Base-by-base conservation (phyloP, 495 filamentous ascomycete genomes). In the Aspergillus coremiiformis region DNA sequence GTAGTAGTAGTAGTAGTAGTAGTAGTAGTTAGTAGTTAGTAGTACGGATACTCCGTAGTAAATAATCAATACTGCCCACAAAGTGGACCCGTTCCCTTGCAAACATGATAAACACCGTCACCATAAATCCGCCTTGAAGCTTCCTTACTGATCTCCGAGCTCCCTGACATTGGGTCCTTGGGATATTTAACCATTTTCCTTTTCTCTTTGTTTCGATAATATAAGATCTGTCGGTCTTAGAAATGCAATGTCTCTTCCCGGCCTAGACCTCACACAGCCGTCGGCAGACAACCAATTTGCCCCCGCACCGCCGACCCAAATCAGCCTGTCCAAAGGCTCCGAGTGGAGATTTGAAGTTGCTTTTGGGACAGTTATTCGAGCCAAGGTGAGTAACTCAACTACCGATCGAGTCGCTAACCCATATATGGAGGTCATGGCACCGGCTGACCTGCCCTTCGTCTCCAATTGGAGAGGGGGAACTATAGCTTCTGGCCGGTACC, bases 301-400 rank as follows among this genome's bases (percentile, higher is more conserved):
- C 32, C 51, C 65, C 54, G 70, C 69, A 39, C 71, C 68, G 48
- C 73, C 73, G 29, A 67, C 73, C 19, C 73, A 73, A 47, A 67
- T 76, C 55, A 62, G 45, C 43, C 61, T 84, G 49, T 63, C 66
- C 20, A 66, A 72, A 20, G 73, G 73, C 39, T 75, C 77, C 4
- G 93, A 98, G 78, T 98, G 87, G 84, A 82, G 93, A 51, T 98
- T 98, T 74, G 87, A 95, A 61, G 86, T 94, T 24, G 79, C 85
- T 22, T 84, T 83, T 62, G 76, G 77, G 10, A 73, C 76, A 15
- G 80, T 73, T 15, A 68, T 90, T 33, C 74, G 78, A 57, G 77
- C 85, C 47, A 84, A 79, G 67, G 83, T 84, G 65, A 32, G 67
- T 64, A 17, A 9, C 14, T 26, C 22, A 41, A 22, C 39, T 8